These are phyloP conservation scores for Talaromyces albobiverticillius DNA, from an alignment of 2,329 filamentous ascomycete genomes.

Conservation along the genomic window DNA sequence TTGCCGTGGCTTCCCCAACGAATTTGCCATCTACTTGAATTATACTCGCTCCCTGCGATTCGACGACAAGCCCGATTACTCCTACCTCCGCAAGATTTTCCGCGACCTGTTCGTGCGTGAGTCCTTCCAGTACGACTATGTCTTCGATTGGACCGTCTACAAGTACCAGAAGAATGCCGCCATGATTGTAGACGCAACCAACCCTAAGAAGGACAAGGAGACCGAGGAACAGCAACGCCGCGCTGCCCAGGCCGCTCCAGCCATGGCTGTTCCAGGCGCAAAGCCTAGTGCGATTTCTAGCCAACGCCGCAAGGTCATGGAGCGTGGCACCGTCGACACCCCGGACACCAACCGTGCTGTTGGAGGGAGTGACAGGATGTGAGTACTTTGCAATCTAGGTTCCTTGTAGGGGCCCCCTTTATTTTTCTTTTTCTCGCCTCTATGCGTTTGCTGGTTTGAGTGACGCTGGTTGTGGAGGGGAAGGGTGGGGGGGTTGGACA, in stretches of 20 bases:
- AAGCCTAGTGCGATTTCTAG: slow-evolving; percentile 73
- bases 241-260: slow-evolving; percentile 62
- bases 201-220: slow-evolving; percentile 64
- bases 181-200: slow-evolving; percentile 81
- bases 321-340: slow-evolving; percentile 64
- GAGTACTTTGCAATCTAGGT: slow-evolving; percentile 71
- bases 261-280: slow-evolving; percentile 55
- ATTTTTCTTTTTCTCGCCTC: slow-evolving; percentile 53
- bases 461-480: slow-evolving; percentile 69
- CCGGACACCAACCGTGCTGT: slow-evolving; percentile 72
- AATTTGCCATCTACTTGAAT: slow-evolving; percentile 99
- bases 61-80: slow-evolving; percentile 99
- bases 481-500: not conserved
- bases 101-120: slow-evolving; percentile 97
- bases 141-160: slow-evolving; percentile 99
- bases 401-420: slow-evolving; percentile 78
- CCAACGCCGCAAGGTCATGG: slow-evolving; percentile 80
- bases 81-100: slow-evolving; percentile 99
- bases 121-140: slow-evolving; percentile 99
- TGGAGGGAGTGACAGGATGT: slow-evolving; percentile 89
- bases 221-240: slow-evolving; percentile 66
- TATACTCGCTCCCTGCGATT: slow-evolving; percentile 98
- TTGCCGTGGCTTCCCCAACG: slow-evolving; percentile 95
- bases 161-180: slow-evolving; percentile 99
- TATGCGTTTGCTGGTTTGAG: slow-evolving; percentile 76